Percentiles rank a stretch among this genome's conserved stretches.
These are phyloP conservation scores for Pisolithus microcarpus DNA, from an alignment of 768 basidiomycete genomes.

Conservation along the genomic window DNA sequence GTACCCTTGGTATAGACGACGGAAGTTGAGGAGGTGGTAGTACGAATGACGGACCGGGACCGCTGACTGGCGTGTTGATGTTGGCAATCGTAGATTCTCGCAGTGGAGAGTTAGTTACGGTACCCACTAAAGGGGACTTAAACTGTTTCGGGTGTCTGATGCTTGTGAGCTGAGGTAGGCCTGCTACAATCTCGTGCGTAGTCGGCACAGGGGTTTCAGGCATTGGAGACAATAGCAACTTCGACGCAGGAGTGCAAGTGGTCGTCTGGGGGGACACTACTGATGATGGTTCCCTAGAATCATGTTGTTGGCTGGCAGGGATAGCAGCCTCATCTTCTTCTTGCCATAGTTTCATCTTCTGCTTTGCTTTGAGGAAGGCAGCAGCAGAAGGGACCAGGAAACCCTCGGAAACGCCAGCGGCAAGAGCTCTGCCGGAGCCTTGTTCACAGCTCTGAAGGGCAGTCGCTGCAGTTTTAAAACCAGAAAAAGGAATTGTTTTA, in stretches of 20 bases:
- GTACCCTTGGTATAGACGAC: slow-evolving; percentile 12
- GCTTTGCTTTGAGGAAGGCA: slow-evolving; percentile 49
- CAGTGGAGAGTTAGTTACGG: slow-evolving; percentile 5
- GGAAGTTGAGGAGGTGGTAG: slow-evolving; percentile 32
- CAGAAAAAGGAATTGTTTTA: slow-evolving; percentile 19
- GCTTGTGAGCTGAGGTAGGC: slow-evolving; percentile 5
- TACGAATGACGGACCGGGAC: neutral
- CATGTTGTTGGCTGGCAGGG: slow-evolving; percentile 8
- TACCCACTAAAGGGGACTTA: slow-evolving; percentile 37
- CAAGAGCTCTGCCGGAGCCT: slow-evolving; percentile 10
- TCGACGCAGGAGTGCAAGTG: slow-evolving; percentile 33
- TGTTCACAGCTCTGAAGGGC: slow-evolving; percentile 1
- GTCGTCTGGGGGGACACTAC: slow-evolving; percentile 18
- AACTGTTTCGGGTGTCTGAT: slow-evolving; percentile 32
- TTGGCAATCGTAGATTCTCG: slow-evolving; percentile 25
- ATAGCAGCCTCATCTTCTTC: slow-evolving; percentile 24
- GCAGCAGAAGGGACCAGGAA: slow-evolving; percentile 46
- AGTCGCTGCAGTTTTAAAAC: slow-evolving; percentile 33
- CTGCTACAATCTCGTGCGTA: slow-evolving; percentile 16
- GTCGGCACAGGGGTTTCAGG: slow-evolving; percentile 38
- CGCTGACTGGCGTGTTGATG: slow-evolving; percentile 15
- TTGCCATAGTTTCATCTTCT: slow-evolving; percentile 44
- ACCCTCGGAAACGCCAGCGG: slow-evolving; percentile 20
- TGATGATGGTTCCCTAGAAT: slow-evolving; percentile 14
- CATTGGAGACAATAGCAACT: slow-evolving; percentile 19